Base-by-base conservation (phyloP, 352 stramenopile species). In the Plasmopara halstedii region DNA sequence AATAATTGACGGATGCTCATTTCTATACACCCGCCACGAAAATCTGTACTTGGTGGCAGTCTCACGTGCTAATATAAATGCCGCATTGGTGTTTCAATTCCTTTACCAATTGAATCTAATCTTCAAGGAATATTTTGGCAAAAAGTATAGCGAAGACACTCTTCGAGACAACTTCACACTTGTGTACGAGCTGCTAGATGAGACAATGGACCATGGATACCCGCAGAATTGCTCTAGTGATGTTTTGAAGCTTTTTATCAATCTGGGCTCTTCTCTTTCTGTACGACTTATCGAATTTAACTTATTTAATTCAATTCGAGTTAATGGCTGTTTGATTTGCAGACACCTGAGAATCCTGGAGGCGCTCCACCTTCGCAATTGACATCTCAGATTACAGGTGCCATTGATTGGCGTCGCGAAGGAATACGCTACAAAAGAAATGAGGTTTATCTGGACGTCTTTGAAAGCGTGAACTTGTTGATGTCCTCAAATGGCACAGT, bases 181-280 rank as follows among this genome's bases (percentile, higher is more conserved):
- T 23, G 95, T 99, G 50, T 99, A 99, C 53, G 96, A 99, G 75
- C 81, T 99, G 22, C 89, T 99, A 58, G 96, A 99, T 54, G 95
- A 99, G 63, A 98, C 95, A 5, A 98, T 99, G 91, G 96, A 99
- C 72, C 98, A 98, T 83, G 95, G 96, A 5, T 99, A 99, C 70
- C 95, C 95, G 21, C 96, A 99, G 77, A 99, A 98, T 68, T 98
- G 92, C 64, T 91, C 92, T 18, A 96, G 98, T 26, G 95, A 98
- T 69, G 89, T 98, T 15, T 79, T 99, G 58, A 97, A 97, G 60
- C 81, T 98, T 49, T 99, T 98, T 70, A 98, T 98, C 59, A 98
- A 99, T 71, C 75, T 98, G 18, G 96, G 95, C 6, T 82, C 67
- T 7, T 70, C 84, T 23, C 64, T 77, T 44, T 49, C 55, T 2